Conservation (phyloP, 306 rosid genomes). For the Cercis canadensis region DNA sequence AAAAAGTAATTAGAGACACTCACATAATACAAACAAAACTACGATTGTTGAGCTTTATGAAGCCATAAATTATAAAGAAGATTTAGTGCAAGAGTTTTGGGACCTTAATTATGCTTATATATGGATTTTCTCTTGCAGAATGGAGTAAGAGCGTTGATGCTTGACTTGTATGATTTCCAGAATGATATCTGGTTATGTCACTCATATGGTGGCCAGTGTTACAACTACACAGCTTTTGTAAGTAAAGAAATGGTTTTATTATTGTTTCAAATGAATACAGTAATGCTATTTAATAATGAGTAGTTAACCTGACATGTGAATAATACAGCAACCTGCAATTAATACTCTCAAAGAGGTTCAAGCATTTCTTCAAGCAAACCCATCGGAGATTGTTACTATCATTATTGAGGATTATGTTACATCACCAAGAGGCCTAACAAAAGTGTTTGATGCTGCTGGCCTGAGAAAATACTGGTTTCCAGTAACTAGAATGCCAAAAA, state of each 20-base stretch:
- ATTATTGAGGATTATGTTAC: conserved; percentile 92
- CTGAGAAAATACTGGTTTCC: conserved; percentile 90
- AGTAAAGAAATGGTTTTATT: conserved; percentile 44
- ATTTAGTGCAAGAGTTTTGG: conserved; percentile 20
- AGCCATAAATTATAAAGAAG: background rate
- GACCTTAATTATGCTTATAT: conserved; percentile 28
- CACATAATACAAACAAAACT: background rate
- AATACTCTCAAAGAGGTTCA: conserved; percentile 77
- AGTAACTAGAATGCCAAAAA: conserved; percentile 81
- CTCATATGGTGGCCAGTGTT: conserved; percentile 76
- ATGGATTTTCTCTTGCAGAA: conserved; percentile 56
- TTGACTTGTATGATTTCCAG: conserved; percentile 84
- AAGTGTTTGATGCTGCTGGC: conserved; percentile 91
- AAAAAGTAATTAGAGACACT: background rate
- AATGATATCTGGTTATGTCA: conserved; percentile 93
- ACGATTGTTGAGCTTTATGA: conserved; percentile 3
- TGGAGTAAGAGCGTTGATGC: conserved; percentile 92
- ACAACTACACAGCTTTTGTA: conserved; percentile 91
- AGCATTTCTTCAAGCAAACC: conserved; percentile 77
- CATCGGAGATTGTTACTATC: conserved; percentile 80
- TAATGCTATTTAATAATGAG: too few relatives aligned
- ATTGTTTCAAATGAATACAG: too few relatives aligned
- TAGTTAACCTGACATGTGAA: conserved; percentile 30
- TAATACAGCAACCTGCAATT: conserved; percentile 81
- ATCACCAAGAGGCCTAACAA: conserved; percentile 83